phyloP scores from a whole-genome alignment of 2,329 filamentous ascomycete species.

The Exophiala aquamarina region DNA sequence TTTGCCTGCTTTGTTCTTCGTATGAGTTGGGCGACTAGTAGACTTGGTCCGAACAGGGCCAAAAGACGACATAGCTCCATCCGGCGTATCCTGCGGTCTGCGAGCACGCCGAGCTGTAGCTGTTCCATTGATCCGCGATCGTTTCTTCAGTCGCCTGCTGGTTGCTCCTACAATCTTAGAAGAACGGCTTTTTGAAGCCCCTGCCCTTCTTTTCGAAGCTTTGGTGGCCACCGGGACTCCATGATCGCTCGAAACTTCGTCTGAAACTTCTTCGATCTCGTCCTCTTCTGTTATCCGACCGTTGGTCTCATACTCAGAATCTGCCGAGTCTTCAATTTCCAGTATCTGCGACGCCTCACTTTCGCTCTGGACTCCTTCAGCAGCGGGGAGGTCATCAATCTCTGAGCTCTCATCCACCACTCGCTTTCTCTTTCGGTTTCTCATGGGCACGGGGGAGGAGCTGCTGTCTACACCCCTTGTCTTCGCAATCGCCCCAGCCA shows the following conservation, averaged over 20 bases:
- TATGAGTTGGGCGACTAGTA: not conserved
- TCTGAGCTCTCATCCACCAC: not conserved
- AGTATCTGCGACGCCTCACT: not conserved
- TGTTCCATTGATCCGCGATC: too few species aligned
- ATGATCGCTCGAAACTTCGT: constrained; percentile 5
- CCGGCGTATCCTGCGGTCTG: too few species aligned
- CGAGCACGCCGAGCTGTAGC: too few species aligned
- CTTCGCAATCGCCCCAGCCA: constrained; percentile 8
- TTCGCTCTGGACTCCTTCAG: too few species aligned
- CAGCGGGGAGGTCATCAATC: too few species aligned
- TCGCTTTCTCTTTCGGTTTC: constrained; percentile 17
- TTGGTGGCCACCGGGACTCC: not conserved
- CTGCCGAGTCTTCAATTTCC: constrained; percentile 17
- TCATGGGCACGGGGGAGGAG: constrained; percentile 5
- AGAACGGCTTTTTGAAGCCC: too few species aligned
- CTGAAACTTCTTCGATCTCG: constrained; percentile 2
- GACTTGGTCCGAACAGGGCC: too few species aligned
- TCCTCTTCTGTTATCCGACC: constrained; percentile 8
- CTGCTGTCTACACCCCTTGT: constrained; percentile 1
- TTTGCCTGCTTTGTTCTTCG: constrained; percentile 2
- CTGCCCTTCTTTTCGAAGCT: too few species aligned
- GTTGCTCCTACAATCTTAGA: too few species aligned
- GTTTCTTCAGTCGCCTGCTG: too few species aligned
- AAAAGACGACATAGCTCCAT: too few species aligned
- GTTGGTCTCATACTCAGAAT: constrained; percentile 21